Base-by-base conservation (phyloP, 306 rosid species). In the Castanospermum australe region DNA sequence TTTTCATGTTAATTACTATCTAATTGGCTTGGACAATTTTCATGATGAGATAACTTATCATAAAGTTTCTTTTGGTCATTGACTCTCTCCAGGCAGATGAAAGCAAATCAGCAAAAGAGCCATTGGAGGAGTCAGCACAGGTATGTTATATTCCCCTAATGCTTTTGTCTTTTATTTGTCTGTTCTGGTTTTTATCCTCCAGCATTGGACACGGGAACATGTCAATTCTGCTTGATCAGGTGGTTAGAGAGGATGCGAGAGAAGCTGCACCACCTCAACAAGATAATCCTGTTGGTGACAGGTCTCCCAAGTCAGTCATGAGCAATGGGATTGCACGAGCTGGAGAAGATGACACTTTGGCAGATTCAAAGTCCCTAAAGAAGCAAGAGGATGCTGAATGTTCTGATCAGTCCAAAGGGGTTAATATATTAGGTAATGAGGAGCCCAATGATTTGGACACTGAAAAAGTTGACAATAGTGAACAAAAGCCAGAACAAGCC, bases 251-350 rank as follows among this genome's bases (percentile, higher is more conserved):
- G 79, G 77, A 56, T 35, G 71, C 80, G 8, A 71, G 79, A 8
- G 88, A 75, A 63, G 80, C 75, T 60, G 64, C 74, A 21, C 82
- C 88, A 11, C 67, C 87, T 38, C 91, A 84, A 50, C 76, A 81
- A 85, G 88, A 75, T 67, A 84, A 80, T 75, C 76, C 79, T 55
- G 79, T 75, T 48, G 25, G 76, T 32, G 91, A 83, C 22, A 75
- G 69, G 42, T 88, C 89, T 73, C 83, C 87, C 2, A 84, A 76
- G 75, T 72, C 88, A 8, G 84, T 90, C 69, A 52, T 81, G 89
- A 81, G 86, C 80, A 94, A 94, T 81, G 97, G 97, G 80, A 71
- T 65, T 65, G 68, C 80, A 38, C 87, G 64, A 70, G 82, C 83
- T 25, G 90, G 77, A 41, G 91, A 88, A 70, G 92, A 84, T 73